Evolutionary conservation across 2,329 filamentous ascomycete species (phyloP).

Genomic region (Trichoderma atrobrunneum): DNA sequence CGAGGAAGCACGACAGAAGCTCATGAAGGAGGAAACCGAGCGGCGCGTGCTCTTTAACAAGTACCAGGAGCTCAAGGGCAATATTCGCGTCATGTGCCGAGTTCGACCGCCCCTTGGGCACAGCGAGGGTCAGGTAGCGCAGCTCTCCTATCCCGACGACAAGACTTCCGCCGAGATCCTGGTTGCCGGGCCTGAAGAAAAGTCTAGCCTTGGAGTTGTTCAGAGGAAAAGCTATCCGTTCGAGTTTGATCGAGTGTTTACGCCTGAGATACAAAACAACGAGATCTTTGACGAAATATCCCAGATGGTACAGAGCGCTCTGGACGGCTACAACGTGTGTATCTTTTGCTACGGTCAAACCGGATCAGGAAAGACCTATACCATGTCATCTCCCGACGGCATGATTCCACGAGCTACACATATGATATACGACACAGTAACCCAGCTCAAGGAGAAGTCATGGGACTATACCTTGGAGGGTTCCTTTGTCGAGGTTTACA

Average conservation of each 20-base stretch:
- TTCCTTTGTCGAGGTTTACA: conserved; percentile 96
- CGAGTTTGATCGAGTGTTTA: conserved; percentile 90
- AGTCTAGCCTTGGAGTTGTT: conserved; percentile 72
- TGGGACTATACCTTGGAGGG: conserved; percentile 95
- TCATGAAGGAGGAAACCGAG: conserved; percentile 87
- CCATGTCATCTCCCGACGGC: conserved; percentile 86
- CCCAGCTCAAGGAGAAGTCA: conserved; percentile 79
- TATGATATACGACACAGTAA: conserved; percentile 90
- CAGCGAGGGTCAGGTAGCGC: conserved; percentile 63
- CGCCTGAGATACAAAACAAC: conserved; percentile 70
- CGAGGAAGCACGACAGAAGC: conserved; percentile 70
- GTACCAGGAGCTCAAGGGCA: conserved; percentile 95
- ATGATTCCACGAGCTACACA: conserved; percentile 94
- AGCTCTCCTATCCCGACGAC: conserved; percentile 75
- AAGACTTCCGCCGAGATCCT: conserved; percentile 86
- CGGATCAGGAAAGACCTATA: conserved; percentile 93
- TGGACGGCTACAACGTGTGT: conserved; percentile 98
- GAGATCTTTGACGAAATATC: conserved; percentile 96
- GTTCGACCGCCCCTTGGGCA: conserved; percentile 70
- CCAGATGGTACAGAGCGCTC: conserved; percentile 90
- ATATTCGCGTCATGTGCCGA: conserved; percentile 96
- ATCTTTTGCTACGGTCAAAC: conserved; percentile 99
- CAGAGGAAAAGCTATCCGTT: conserved; percentile 80
- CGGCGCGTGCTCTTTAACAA: conserved; percentile 93
- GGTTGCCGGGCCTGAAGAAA: conserved; percentile 78